A percentile compares a stretch with the other conserved stretches of the same genome.
These are phyloP conservation scores for Daldinia sp. DNA, from an alignment of 2,329 filamentous ascomycete genomes.

Conservation along the genomic window DNA sequence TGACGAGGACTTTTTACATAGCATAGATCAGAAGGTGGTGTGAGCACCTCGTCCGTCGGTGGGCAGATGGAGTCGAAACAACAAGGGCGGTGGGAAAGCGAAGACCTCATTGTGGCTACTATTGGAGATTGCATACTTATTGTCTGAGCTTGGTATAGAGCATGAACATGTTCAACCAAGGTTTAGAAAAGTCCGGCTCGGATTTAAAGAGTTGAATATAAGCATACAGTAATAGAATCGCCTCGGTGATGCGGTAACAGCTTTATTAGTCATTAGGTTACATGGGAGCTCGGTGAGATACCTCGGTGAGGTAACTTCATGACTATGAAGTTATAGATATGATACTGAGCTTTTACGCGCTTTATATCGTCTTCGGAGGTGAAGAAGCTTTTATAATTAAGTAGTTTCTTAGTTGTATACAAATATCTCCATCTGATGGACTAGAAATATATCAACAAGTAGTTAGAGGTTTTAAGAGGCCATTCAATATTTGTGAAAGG, in stretches of 20 bases:
- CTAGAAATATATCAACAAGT: not conserved
- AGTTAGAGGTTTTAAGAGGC: not conserved
- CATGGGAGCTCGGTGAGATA: constrained; percentile 26
- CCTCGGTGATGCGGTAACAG: constrained; percentile 20
- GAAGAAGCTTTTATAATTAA: not conserved
- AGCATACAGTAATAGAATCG: constrained; percentile 18
- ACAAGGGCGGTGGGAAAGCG: constrained; percentile 12
- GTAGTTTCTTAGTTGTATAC: not conserved
- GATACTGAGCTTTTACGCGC: not conserved
- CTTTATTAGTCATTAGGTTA: constrained; percentile 34
- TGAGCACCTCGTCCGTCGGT: constrained; percentile 30
- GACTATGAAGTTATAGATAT: constrained; percentile 8
- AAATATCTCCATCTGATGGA: not conserved
- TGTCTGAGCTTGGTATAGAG: constrained; percentile 29
- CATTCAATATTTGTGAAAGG: not conserved
- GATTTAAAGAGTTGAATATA: constrained; percentile 17
- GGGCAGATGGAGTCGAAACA: constrained; percentile 27
- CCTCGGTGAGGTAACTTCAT: constrained; percentile 14
- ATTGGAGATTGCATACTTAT: constrained; percentile 9
- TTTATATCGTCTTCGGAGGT: not conserved
- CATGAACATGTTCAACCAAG: constrained; percentile 42
- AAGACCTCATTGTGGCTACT: constrained; percentile 2
- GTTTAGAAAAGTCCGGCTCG: constrained; percentile 23
- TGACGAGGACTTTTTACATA: not conserved
- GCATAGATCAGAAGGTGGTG: constrained; percentile 12